A percentile compares a stretch with the other conserved stretches of the same genome.
phyloP scores from a whole-genome alignment of 176 grass and related monocot genomes.

The Hordeum vulgare region MorexV3_pseudomolecules_assembly NC_058520.1:495877206-495877705 shows the following conservation, averaged over 20 bases:
- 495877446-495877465: not conserved
- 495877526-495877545: not conserved
- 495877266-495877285: constrained; percentile 17
- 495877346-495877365: not conserved
- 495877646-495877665: constrained; percentile 74
- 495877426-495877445: not conserved
- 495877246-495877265: constrained; percentile 13
- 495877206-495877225: not conserved
- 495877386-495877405: not conserved
- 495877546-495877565: not conserved
- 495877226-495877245: constrained; percentile 6
- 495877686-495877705: not conserved
- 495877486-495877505: not conserved
- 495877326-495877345: constrained; percentile 15
- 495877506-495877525: not conserved
- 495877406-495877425: not conserved
- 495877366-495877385: not conserved
- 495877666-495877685: constrained; percentile 58
- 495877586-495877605: constrained; percentile 43
- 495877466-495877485: constrained; percentile 9
- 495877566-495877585: constrained; percentile 59
- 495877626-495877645: constrained; percentile 32
- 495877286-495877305: not conserved
- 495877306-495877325: not conserved
- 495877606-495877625: constrained; percentile 31